A percentile compares a stretch with the other conserved stretches of the same genome.
These are phyloP conservation scores for Apiospora saccharicola DNA, from an alignment of 2,329 filamentous ascomycete species.

Conservation along the genomic window DNA sequence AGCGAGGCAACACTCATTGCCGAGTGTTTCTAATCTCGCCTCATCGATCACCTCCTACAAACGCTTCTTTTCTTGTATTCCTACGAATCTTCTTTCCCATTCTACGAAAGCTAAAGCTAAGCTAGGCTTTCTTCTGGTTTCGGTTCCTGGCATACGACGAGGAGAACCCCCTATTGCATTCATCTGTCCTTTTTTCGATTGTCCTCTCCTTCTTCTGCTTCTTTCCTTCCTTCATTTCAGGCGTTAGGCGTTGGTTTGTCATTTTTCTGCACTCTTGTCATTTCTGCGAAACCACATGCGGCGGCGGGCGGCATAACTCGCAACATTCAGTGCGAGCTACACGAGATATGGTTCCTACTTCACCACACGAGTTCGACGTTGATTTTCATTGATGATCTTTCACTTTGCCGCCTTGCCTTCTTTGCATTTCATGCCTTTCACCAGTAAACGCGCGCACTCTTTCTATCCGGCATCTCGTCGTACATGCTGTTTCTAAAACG, in stretches of 20 bases:
- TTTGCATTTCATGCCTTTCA: background rate
- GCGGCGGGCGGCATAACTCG: background rate
- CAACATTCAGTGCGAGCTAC: background rate
- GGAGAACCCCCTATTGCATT: background rate
- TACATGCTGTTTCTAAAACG: background rate
- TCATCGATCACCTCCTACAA: background rate
- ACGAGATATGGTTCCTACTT: background rate
- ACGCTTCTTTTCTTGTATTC: background rate
- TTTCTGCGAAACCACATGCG: background rate
- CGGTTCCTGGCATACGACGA: background rate
- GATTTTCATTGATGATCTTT: background rate
- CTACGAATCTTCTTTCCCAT: background rate
- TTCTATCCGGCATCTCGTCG: background rate
- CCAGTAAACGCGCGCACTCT: background rate
- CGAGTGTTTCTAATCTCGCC: background rate
- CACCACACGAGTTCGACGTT: background rate
- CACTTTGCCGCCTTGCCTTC: background rate
- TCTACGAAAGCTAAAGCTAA: background rate
- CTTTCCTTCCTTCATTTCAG: background rate
- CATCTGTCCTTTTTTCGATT: background rate
- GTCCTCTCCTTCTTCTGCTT: background rate
- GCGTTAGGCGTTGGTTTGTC: slow-evolving; percentile 4
- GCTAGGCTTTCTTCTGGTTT: background rate
- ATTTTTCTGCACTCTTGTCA: background rate
- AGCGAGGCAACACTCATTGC: slow-evolving; percentile 4